Conservation (phyloP, 2,329 filamentous ascomycete genomes). For the Neoscytalidium dimidiatum region DNA sequence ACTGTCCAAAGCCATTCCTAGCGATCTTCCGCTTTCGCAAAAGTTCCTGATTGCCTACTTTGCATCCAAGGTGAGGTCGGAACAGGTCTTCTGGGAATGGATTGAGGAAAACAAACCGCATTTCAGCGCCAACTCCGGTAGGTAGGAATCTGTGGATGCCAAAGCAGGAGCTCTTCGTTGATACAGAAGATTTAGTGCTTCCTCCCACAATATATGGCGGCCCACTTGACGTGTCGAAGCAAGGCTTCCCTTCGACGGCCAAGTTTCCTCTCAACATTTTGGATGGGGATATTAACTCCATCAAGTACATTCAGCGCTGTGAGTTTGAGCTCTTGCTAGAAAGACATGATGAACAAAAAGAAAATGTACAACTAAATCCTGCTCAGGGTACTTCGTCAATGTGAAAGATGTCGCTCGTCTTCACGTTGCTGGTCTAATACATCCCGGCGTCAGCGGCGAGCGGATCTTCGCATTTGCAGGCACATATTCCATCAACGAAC, state of each 20-base stretch:
- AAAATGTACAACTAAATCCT: not conserved
- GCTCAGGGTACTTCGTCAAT: not conserved
- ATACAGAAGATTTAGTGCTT: no score
- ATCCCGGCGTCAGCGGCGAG: conserved; percentile 17
- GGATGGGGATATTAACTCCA: not conserved
- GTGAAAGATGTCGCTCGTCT: not conserved
- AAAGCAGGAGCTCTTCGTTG: no score
- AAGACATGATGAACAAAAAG: no score
- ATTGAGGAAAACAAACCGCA: conserved; percentile 39
- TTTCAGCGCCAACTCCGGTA: conserved; percentile 40
- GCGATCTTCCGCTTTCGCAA: not conserved
- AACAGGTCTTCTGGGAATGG: conserved; percentile 46
- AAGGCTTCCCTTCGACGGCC: not conserved
- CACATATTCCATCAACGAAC: conserved; percentile 17
- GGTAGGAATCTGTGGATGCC: no score
- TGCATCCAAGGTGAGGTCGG: conserved; percentile 45
- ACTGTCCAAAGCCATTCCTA: not conserved
- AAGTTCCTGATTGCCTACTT: conserved; percentile 9
- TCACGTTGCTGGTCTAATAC: conserved; percentile 7
- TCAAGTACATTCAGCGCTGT: no score
- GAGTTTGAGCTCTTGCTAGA: no score
- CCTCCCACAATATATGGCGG: not conserved
- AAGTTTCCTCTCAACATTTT: not conserved
- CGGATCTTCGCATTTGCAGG: conserved; percentile 22
- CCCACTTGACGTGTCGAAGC: not conserved